These are phyloP conservation scores for Isatis tinctoria DNA, from an alignment of 345 rosid genomes.

Conservation along the genomic window DNA sequence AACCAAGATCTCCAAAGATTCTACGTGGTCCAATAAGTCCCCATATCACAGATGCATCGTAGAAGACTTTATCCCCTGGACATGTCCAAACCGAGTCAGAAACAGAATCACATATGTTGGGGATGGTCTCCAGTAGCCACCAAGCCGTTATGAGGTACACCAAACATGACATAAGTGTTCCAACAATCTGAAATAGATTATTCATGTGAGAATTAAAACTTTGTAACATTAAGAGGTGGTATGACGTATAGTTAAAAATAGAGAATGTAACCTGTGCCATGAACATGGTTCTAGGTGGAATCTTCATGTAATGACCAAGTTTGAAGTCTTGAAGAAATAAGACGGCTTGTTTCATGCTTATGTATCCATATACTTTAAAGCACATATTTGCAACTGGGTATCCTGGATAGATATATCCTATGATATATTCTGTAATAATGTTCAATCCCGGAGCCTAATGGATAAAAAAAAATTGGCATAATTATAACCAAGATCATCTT, in stretches of 20 bases:
- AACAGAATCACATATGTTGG: conserved; percentile 68
- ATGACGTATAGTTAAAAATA: background rate
- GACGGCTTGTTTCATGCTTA: conserved; percentile 87
- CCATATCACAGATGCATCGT: conserved; percentile 96
- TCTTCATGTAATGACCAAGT: conserved; percentile 98
- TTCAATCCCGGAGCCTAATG: conserved; percentile 81
- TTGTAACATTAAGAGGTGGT: background rate
- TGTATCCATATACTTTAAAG: conserved; percentile 96
- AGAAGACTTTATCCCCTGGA: conserved; percentile 81
- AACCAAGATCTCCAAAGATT: conserved; percentile 83
- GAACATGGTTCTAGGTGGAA: conserved; percentile 96
- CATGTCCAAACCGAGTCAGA: conserved; percentile 84
- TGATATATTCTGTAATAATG: conserved; percentile 84
- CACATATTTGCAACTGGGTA: conserved; percentile 97
- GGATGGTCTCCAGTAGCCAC: conserved; percentile 95
- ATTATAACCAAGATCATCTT: background rate
- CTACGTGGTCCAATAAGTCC: conserved; percentile 87
- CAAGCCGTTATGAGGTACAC: conserved; percentile 85
- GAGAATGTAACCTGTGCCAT: conserved; percentile 72
- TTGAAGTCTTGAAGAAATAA: conserved; percentile 93
- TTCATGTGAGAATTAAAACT: background rate
- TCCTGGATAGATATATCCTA: conserved; percentile 94
- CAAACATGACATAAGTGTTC: conserved; percentile 77
- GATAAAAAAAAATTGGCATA: background rate
- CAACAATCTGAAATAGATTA: conserved; percentile 52